Evolutionary conservation across 2,329 filamentous ascomycete genomes (phyloP), one percentile per base, ranked within the genome.

Genomic region (Alternaria sp.): DNA sequence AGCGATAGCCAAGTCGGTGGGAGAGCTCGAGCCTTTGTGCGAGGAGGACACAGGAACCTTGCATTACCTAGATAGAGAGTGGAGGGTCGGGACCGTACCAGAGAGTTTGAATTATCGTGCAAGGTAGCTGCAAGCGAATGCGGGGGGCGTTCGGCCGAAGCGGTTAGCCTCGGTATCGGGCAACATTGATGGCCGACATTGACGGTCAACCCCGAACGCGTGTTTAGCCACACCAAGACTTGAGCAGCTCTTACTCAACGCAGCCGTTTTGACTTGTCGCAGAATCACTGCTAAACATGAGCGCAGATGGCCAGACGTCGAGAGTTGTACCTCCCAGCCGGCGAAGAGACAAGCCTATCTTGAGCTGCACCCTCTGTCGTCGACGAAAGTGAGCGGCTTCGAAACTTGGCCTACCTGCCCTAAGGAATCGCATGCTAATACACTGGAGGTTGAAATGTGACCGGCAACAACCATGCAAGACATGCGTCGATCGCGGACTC

Each of bases 401-500:
- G 11, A 4, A 40, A 27, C 40, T 36, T 20, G 20, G 7, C 36
- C 38, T 5, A 30, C 27, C 34, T 27, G 27, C 16, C 27, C 38
- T 5, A 5, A 32, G 12, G 8, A 38, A 25, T 43, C 38, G 10
- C 40, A 18, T 55, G 41, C 65, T 68, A 51, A 68, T 34, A 38
- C 25, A 4, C 14, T 40, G 57, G 57, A 63, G 60, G 32, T 43
- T 79, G 54, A 78, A 77, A 67, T 79, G 77, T 60, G 75, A 79
- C 57, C 71, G 77, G 16, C 73, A 75, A 48, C 72, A 77, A 48
- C 77, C 77, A 48, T 78, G 75, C 60, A 76, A 76, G 46, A 74
- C 73, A 50, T 78, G 75, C 55, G 65, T 73, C n/a, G 75, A 78
- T 48, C 72, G 76, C 46, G 76, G 77, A 18, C 63, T 79, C 38